A percentile compares a stretch with the other conserved stretches of the same genome.
phyloP scores from a whole-genome alignment of 2,329 filamentous ascomycete genomes.

The Orbilia oligospora region DNA sequence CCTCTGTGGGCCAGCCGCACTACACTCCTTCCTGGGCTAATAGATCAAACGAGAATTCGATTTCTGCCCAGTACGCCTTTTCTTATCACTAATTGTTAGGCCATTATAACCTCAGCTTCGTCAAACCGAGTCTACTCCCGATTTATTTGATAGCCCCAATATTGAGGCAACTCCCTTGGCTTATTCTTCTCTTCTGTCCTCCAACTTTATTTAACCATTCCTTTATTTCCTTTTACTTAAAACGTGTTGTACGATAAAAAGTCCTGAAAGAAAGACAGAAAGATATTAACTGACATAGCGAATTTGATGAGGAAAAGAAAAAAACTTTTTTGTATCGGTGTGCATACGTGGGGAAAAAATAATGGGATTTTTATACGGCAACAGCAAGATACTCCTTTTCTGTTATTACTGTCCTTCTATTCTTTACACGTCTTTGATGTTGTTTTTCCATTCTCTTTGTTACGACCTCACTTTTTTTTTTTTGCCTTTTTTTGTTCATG shows the following conservation, averaged over 20 bases:
- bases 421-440: slow-evolving; percentile 5
- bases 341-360: slow-evolving; percentile 34
- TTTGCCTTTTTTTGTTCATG: slow-evolving; percentile 13
- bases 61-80: background rate
- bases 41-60: background rate
- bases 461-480: slow-evolving; percentile 4
- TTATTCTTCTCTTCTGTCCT: slow-evolving; percentile 1
- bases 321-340: slow-evolving; percentile 46
- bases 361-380: slow-evolving; percentile 61
- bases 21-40: background rate
- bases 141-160: background rate
- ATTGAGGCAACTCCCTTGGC: slow-evolving; percentile 1
- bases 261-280: slow-evolving; percentile 60
- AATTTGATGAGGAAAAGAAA: slow-evolving; percentile 51
- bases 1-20: background rate
- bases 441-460: slow-evolving; percentile 11
- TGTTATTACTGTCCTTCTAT: slow-evolving; percentile 2
- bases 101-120: background rate
- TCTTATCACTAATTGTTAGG: slow-evolving; percentile 17
- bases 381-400: slow-evolving; percentile 59
- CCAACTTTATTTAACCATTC: slow-evolving; percentile 18
- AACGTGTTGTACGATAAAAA: slow-evolving; percentile 62
- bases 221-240: slow-evolving; percentile 37
- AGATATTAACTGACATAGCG: slow-evolving; percentile 52
- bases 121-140: background rate